phyloP scores from a whole-genome alignment of 306 rosid species.

The Betula pendula region DNA sequence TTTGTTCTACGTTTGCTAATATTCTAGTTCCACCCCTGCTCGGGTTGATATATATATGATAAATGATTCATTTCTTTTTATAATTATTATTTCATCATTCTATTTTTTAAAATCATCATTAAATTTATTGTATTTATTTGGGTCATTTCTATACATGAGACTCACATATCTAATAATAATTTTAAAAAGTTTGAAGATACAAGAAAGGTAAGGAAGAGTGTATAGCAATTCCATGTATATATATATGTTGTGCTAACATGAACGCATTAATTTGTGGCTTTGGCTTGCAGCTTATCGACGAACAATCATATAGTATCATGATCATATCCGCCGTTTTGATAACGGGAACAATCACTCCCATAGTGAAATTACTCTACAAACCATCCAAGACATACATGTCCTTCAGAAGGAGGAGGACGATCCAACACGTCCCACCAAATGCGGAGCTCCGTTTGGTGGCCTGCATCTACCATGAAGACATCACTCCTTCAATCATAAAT shows the following conservation, averaged over 20 bases:
- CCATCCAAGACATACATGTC: constrained; percentile 53
- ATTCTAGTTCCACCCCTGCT: background rate
- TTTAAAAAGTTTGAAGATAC: too few species aligned
- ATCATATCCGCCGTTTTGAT: constrained; percentile 36
- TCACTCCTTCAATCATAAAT: constrained; percentile 48
- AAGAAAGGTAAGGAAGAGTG: too few species aligned
- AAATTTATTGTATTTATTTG: too few species aligned
- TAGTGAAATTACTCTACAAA: constrained; percentile 45
- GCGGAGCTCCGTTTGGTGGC: constrained; percentile 43
- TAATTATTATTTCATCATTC: too few species aligned
- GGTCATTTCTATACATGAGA: too few species aligned
- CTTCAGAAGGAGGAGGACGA: constrained; percentile 32
- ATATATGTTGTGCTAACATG: background rate
- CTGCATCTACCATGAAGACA: constrained; percentile 46
- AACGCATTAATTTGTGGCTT: background rate
- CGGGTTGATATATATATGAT: too few species aligned
- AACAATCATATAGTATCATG: constrained; percentile 32
- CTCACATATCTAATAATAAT: too few species aligned
- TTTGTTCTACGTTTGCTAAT: too few species aligned
- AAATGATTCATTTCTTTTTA: too few species aligned
- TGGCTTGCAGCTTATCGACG: constrained; percentile 50
- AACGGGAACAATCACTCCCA: constrained; percentile 41
- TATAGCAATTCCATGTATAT: too few species aligned
- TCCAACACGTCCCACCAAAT: constrained; percentile 36
- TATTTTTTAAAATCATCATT: too few species aligned